Evolutionary conservation across 371 early-diverging fungal genomes (phyloP), one percentile per base, ranked within the genome.

Genomic region (Rhizopus arrhizus): DNA sequence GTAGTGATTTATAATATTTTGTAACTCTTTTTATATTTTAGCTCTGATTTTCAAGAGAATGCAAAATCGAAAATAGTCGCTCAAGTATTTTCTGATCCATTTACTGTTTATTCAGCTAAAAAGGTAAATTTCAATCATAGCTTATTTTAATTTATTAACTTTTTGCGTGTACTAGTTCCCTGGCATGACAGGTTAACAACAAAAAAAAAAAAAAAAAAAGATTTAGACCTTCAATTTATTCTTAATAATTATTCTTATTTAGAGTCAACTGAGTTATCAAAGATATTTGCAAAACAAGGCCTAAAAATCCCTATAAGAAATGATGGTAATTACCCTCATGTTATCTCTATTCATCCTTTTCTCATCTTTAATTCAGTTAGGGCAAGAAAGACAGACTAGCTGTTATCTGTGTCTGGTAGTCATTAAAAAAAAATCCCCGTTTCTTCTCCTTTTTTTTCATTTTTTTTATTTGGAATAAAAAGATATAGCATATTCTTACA

Each of bases 231-330:
- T 11, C 16, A 53, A 34, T 22, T 22, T 22, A 22, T 22, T 22
- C 22, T 22, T 22, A 15, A 58, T 35, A n/a, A 34, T 34, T n/a
- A 11, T 43, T 4, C 22, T 22, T 22, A 22, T 66, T 15, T 69
- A 91, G 96, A 95, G 82, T 93, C 95, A 4, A 95, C 96, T 6
- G 88, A 88, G 38, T 66, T 96, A 31, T 93, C 95, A 12, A 89
- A 92, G 62, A 83, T 87, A 8, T 91, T 96, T 79, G 95, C 96
- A 2, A 90, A 91, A 52, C 96, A 96, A 64, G 96, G 96, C 0
- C 75, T 96, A 50, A 95, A 94, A 66, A 94, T 96, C 59, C 91
- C 94, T 2, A 93, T 96, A 66, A 84, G 95, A 38, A 96, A 94
- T 60, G 93, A 94, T 66, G 81, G 78, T 73, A 87, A 58, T 31